Evolutionary conservation across 306 rosid genomes (phyloP).

Genomic region (Vigna angularis): DNA sequence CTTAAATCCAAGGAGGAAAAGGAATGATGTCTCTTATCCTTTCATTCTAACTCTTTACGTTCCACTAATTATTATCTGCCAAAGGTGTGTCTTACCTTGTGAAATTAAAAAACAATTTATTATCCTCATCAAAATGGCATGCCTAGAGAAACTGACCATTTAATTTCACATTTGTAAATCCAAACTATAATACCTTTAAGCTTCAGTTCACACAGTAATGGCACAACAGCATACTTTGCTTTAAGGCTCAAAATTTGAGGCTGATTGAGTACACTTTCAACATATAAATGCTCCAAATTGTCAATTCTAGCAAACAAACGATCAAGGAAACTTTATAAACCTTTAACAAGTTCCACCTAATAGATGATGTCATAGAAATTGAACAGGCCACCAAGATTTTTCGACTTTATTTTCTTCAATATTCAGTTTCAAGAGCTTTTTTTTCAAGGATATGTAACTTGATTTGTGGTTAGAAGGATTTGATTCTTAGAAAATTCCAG

Average conservation of each 20-base stretch:
- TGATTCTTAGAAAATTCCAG: not conserved
- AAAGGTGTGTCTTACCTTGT: not conserved
- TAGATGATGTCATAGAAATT: not conserved
- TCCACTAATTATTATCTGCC: too few species aligned
- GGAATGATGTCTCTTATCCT: not conserved
- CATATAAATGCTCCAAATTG: not conserved
- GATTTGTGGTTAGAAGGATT: too few species aligned
- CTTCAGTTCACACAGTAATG: not conserved
- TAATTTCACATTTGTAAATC: not conserved
- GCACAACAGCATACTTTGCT: not conserved
- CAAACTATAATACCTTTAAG: not conserved
- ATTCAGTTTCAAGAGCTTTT: too few species aligned
- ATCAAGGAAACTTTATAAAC: not conserved
- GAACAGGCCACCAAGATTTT: not conserved
- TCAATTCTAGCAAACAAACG: not conserved
- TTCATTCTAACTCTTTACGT: not conserved
- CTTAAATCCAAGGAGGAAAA: not conserved
- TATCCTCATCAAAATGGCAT: not conserved
- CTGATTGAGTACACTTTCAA: not conserved
- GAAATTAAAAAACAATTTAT: not conserved
- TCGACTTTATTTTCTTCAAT: not conserved
- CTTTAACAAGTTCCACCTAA: not conserved
- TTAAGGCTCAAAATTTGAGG: not conserved
- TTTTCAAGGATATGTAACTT: too few species aligned
- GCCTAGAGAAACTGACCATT: not conserved